Percentiles rank a stretch among this genome's conserved stretches.
Evolutionary conservation across 2,329 filamentous ascomycete genomes (phyloP).

Genomic region (Stemphylium vesicarium): DNA sequence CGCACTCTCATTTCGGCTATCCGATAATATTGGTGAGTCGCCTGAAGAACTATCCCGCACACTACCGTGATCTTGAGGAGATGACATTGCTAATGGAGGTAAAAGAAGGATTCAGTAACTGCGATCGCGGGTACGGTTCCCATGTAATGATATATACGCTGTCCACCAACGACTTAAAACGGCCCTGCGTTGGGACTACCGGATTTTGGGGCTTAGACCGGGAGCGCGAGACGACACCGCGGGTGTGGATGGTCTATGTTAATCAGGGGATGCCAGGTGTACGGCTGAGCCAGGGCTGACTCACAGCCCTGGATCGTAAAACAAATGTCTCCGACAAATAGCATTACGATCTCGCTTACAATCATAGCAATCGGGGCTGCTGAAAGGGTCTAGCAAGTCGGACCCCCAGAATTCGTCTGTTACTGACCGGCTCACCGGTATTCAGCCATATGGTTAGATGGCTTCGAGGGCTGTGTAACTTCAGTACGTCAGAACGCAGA

Average conservation of each 20-base stretch:
- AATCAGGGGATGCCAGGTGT: constrained; percentile 35
- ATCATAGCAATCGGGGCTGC: constrained; percentile 16
- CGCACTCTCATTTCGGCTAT: constrained; percentile 25
- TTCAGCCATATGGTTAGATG: constrained; percentile 22
- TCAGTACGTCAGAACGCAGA: constrained; percentile 30
- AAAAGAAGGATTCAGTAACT: constrained; percentile 22
- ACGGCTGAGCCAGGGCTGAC: constrained; percentile 35
- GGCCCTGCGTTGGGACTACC: constrained; percentile 17
- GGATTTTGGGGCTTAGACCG: constrained; percentile 42
- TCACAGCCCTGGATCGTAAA: constrained; percentile 39
- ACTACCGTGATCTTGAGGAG: constrained; percentile 25
- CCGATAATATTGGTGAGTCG: constrained; percentile 38
- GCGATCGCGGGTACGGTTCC: constrained; percentile 25
- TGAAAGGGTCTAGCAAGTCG: constrained; percentile 18
- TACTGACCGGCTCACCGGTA: constrained; percentile 37
- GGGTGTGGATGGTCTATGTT: constrained; percentile 23
- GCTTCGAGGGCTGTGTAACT: constrained; percentile 28
- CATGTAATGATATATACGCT: constrained; percentile 38
- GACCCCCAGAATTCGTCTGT: constrained; percentile 11
- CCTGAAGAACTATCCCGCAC: constrained; percentile 38
- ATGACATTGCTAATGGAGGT: constrained; percentile 26
- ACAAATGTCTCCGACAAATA: constrained; percentile 28
- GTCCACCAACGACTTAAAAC: constrained; percentile 19
- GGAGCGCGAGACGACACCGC: constrained; percentile 31
- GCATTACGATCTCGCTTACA: constrained; percentile 7